Percentiles rank a stretch among this genome's conserved stretches.
Evolutionary conservation across 805 yeast species (phyloP).

Genomic region (Wickerhamiella qilinensis): DNA sequence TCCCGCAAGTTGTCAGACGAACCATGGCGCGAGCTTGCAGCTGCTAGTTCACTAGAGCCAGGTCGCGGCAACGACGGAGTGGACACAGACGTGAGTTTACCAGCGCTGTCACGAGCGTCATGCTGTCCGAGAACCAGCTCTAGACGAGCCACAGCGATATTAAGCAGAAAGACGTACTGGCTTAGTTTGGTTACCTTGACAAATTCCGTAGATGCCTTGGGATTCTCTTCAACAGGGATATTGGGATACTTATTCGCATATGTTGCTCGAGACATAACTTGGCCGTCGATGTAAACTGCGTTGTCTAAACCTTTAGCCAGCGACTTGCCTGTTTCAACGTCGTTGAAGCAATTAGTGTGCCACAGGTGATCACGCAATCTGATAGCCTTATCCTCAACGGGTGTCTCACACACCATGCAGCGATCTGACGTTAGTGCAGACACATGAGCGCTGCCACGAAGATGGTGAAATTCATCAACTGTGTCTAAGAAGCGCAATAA

Average conservation of each 20-base stretch:
- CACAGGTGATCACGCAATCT: conserved; percentile 47
- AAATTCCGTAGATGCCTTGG: conserved; percentile 24
- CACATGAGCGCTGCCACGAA: conserved; percentile 19
- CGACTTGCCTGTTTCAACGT: conserved; percentile 38
- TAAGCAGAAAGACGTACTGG: conserved; percentile 61
- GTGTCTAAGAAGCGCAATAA: conserved; percentile 2
- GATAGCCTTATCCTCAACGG: conserved; percentile 75
- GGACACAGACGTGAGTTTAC: conserved; percentile 1
- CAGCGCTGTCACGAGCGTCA: conserved; percentile 12
- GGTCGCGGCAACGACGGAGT: conserved; percentile 6
- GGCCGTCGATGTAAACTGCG: conserved; percentile 18
- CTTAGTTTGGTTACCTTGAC: conserved; percentile 48
- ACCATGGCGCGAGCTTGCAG: conserved; percentile 1
- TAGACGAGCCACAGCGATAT: conserved; percentile 66
- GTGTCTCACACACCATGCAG: conserved; percentile 53
- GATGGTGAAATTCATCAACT: conserved; percentile 3
- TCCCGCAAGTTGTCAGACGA: conserved; percentile 3
- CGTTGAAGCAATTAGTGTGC: conserved; percentile 64
- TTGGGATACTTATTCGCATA: not conserved
- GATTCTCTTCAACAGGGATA: not conserved
- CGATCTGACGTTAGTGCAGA: conserved; percentile 44
- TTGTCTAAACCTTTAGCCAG: conserved; percentile 27
- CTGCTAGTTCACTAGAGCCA: not conserved
- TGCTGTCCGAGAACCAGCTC: conserved; percentile 25
- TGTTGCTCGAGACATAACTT: not conserved